Base-by-base conservation (phyloP, 371 early-diverging fungal species). In the Syncephalastrum racemosum region DNA sequence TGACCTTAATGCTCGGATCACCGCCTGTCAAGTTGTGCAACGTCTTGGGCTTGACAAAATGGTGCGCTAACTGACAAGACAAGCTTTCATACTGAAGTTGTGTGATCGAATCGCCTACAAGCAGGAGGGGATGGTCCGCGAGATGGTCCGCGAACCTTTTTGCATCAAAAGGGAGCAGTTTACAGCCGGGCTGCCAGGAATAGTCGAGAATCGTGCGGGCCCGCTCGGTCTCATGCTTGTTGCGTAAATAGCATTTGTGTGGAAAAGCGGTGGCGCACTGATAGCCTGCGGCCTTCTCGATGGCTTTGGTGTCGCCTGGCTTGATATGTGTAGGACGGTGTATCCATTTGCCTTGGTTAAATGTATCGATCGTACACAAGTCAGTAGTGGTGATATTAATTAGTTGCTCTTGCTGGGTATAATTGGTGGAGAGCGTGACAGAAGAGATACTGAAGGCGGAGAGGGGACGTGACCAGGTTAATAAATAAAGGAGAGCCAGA, bases 101-200 rank as follows among this genome's bases (percentile, higher is more conserved):
- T 7, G 74, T 70, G 48, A 74, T 74, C 2, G 74, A 74, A 39
- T 74, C 74, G 14, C 76, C 72, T 12, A 75, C 70, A 23, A 75
- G 41, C 8, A 75, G 54, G 1, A 75, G 45, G 6, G 72, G 72
- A 52, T 75, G 63, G 18, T 60, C 55, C 2, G 60, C 46, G 13
- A 75, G 49, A 50, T 75, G 76, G 10, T 61, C 45, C 8, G 72
- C 64, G 25, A 75, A 54, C 2, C 58, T 47, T 27, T 57, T 48
- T 1, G 70, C 45, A 20, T 64, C 54, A 53, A 69, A 65, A 1
- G 63, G 59, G 19, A 67, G 53, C 1, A 67, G 40, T 2, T n/a
- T 47, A 40, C 76, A 75, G 19, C 59, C 53, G 3, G 75, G 69
- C 31, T 61, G 41, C 76, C 76, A 75, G 8, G 46, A 53, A 25